These are phyloP conservation scores for Hyphopichia khmerensis DNA, from an alignment of 1,139 yeast species.

Conservation along the genomic window DNA sequence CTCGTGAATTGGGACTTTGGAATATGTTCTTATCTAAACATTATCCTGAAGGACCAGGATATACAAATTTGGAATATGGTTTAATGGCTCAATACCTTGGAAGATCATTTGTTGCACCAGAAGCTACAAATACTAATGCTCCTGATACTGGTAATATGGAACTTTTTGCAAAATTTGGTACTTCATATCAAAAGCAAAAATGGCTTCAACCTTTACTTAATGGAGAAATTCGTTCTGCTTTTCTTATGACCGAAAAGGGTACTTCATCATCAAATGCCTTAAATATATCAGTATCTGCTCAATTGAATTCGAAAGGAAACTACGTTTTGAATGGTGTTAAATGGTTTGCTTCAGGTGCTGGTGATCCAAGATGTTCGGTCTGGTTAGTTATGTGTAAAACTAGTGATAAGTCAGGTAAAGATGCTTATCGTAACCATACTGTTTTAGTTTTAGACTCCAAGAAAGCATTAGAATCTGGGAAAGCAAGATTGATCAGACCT, in stretches of 20 bases:
- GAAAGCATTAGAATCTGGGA: conserved; percentile 51
- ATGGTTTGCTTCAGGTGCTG: conserved; percentile 80
- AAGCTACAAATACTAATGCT: conserved; percentile 63
- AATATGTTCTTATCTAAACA: conserved; percentile 60
- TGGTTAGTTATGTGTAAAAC: conserved; percentile 74
- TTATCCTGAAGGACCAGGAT: conserved; percentile 64
- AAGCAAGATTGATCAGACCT: conserved; percentile 53
- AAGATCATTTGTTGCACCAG: conserved; percentile 55
- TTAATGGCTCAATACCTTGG: conserved; percentile 72
- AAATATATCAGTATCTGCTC: conserved; percentile 55
- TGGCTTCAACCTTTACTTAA: conserved; percentile 59
- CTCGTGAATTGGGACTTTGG: conserved; percentile 60
- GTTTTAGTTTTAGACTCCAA: conserved; percentile 59
- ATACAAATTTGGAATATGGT: conserved; percentile 65
- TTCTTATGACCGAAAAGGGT: conserved; percentile 70
- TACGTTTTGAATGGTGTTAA: conserved; percentile 64
- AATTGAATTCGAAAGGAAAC: conserved; percentile 42
- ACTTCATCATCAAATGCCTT: conserved; percentile 68
- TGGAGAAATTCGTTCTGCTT: conserved; percentile 65
- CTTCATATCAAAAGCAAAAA: conserved; percentile 46
- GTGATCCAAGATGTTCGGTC: conserved; percentile 62
- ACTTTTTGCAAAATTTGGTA: conserved; percentile 61
- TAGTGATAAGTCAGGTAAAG: conserved; percentile 25
- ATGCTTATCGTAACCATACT: conserved; percentile 55
- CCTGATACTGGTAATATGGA: conserved; percentile 84